These are phyloP conservation scores for Diaporthe eres DNA, from an alignment of 2,329 filamentous ascomycete genomes.

Conservation along the genomic window DNA sequence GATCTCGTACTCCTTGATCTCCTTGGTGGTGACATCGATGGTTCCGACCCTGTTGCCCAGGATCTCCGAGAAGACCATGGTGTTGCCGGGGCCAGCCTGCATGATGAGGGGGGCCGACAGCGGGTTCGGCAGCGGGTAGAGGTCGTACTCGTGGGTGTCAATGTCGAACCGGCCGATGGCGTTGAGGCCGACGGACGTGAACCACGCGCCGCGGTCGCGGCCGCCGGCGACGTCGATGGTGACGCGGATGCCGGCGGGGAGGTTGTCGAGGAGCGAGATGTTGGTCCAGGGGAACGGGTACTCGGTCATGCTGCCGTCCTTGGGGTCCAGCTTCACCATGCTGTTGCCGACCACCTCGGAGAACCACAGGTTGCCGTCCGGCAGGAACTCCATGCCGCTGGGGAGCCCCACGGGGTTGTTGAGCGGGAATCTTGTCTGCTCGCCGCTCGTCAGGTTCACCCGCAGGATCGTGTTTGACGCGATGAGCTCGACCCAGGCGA, in stretches of 20 bases:
- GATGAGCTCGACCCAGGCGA: slow-evolving; percentile 24
- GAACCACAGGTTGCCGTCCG: slow-evolving; percentile 24
- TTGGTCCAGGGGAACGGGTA: slow-evolving; percentile 27
- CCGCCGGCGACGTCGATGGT: slow-evolving; percentile 13
- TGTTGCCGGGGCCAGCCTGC: slow-evolving; percentile 2
- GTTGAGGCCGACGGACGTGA: slow-evolving; percentile 23
- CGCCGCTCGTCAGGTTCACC: slow-evolving; percentile 26
- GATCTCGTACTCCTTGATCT: slow-evolving; percentile 29
- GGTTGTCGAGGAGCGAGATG: slow-evolving; percentile 1
- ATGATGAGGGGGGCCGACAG: slow-evolving; percentile 19
- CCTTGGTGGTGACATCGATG: slow-evolving; percentile 16
- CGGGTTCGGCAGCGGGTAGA: slow-evolving; percentile 21
- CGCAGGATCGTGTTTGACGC: slow-evolving; percentile 26
- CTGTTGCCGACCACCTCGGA: slow-evolving; percentile 24
- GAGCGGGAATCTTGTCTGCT: slow-evolving; percentile 17
- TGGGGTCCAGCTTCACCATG: slow-evolving; percentile 25
- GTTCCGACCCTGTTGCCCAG: slow-evolving; percentile 24
- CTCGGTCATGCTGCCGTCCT: slow-evolving; percentile 30
- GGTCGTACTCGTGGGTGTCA: not conserved
- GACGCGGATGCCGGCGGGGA: slow-evolving; percentile 24
- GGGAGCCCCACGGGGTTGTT: slow-evolving; percentile 15
- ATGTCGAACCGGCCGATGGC: slow-evolving; percentile 19
- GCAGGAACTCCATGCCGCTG: slow-evolving; percentile 30
- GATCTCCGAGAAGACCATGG: slow-evolving; percentile 31
- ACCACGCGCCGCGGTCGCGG: slow-evolving; percentile 28